A percentile compares a stretch with the other conserved stretches of the same genome.
These are phyloP conservation scores for Colletotrichum lini DNA, from an alignment of 2,329 filamentous ascomycete species.

Conservation along the genomic window DNA sequence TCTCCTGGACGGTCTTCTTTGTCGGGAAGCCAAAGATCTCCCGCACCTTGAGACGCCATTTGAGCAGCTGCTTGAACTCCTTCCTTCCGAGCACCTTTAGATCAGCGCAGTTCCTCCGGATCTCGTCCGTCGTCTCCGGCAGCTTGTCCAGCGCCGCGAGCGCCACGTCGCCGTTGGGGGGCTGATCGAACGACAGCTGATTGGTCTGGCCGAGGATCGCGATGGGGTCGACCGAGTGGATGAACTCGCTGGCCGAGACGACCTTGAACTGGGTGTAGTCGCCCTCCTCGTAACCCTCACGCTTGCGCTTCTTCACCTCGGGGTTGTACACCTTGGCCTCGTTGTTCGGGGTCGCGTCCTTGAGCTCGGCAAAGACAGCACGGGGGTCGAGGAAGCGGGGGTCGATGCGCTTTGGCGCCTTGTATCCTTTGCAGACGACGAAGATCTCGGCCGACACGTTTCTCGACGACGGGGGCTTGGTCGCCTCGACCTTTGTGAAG, in stretches of 20 bases:
- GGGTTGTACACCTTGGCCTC: slow-evolving; percentile 99
- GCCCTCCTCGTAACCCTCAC: slow-evolving; percentile 97
- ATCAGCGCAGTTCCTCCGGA: slow-evolving; percentile 83
- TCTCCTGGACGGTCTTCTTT: slow-evolving; percentile 71
- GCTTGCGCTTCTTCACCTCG: slow-evolving; percentile 96
- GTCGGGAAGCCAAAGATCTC: slow-evolving; percentile 90
- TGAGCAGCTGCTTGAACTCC: slow-evolving; percentile 91
- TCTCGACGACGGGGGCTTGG: slow-evolving; percentile 94
- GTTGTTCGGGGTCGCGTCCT: slow-evolving; percentile 89
- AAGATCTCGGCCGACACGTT: slow-evolving; percentile 99
- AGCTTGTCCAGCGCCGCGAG: slow-evolving; percentile 88
- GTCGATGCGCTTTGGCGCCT: slow-evolving; percentile 93
- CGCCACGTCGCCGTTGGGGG: slow-evolving; percentile 86
- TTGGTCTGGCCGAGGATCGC: slow-evolving; percentile 91
- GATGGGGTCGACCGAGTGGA: slow-evolving; percentile 93
- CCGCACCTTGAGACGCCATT: slow-evolving; percentile 90
- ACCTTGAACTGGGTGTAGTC: slow-evolving; percentile 96
- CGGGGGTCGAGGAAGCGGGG: slow-evolving; percentile 92
- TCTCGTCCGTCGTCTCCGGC: slow-evolving; percentile 88
- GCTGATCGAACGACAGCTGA: slow-evolving; percentile 85
- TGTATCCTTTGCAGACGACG: slow-evolving; percentile 95
- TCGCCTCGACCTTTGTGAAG: slow-evolving; percentile 95
- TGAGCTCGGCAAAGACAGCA: slow-evolving; percentile 93
- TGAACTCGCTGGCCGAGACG: slow-evolving; percentile 89
- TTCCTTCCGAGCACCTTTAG: slow-evolving; percentile 92